Evolutionary conservation across 2,329 filamentous ascomycete species (phyloP), one percentile per base, ranked within the genome.

Genomic region (Fusarium newnesense): DNA sequence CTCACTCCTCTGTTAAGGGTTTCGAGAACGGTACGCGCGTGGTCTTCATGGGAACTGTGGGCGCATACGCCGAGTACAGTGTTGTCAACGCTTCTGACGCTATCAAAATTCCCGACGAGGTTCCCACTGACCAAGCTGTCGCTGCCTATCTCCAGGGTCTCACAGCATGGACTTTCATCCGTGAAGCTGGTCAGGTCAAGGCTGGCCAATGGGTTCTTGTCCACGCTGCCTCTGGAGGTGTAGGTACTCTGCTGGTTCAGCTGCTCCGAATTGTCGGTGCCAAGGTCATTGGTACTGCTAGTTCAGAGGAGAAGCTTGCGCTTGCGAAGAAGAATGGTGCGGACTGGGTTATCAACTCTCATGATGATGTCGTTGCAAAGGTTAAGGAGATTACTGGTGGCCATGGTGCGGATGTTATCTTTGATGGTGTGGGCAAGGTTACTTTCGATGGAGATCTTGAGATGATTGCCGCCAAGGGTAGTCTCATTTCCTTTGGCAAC

Each of bases 191-290:
- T 16, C 89, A 93, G 67, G 93, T 96, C 11, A 86, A 94, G 80
- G 87, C 89, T 73, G 93, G 92, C 2, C 94, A 97, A 75, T 96
- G 93, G 91, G 87, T 94, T 1, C 88, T 97, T 5, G 90, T 97
- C 21, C 94, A 96, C 76, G 95, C 95, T 0, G 95, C 95, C 0
- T 94, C 94, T 0, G 95, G 95, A 21, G 95, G 95, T 21, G 93
- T 94, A 1, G 94, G 93, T 0, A 84, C 92, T 47, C 88, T 93
- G 82, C 87, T 97, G 34, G 90, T 90, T 43, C 94, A 97, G 85
- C 83, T 97, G 74, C 84, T 97, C 44, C 89, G 88, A 73, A 85
- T 87, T 2, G 85, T 95, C 5, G 95, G 94, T 2, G 95, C 93
- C 18, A 90, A 89, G 75, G 90, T 92, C 28, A 96, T 98, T 77